Evolutionary conservation across 176 grass and related monocot species (phyloP).

Genomic region (Phoenix dactylifera): DNA sequence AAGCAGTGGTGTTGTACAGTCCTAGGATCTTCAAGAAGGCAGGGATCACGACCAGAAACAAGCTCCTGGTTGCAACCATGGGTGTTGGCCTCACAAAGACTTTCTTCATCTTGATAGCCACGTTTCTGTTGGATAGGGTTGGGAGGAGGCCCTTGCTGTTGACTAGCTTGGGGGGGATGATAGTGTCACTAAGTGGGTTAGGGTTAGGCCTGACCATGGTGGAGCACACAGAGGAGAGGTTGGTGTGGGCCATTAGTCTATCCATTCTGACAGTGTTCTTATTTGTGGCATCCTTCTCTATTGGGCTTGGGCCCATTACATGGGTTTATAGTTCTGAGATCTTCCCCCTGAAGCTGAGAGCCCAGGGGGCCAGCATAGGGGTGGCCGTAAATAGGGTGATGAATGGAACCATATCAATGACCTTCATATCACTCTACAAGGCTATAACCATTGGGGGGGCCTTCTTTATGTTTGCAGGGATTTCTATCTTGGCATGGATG

Average conservation of each 20-base stretch:
- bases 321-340: slow-evolving; percentile 3
- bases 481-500: background rate
- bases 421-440: slow-evolving; percentile 1
- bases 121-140: background rate
- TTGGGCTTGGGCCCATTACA: background rate
- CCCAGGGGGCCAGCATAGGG: background rate
- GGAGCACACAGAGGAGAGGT: background rate
- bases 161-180: background rate
- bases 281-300: background rate
- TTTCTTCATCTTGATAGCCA: background rate
- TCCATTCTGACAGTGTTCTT: background rate
- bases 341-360: background rate
- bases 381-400: background rate
- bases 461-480: background rate
- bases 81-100: background rate
- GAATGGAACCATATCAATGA: background rate
- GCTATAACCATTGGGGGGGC: background rate
- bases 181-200: background rate
- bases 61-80: background rate
- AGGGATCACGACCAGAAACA: background rate
- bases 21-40: background rate
- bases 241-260: background rate
- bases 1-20: background rate
- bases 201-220: background rate
- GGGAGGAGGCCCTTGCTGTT: background rate